Evolutionary conservation across 164 flowering plant species (phyloP).

Genomic region (Warburgia ugandensis): DNA sequence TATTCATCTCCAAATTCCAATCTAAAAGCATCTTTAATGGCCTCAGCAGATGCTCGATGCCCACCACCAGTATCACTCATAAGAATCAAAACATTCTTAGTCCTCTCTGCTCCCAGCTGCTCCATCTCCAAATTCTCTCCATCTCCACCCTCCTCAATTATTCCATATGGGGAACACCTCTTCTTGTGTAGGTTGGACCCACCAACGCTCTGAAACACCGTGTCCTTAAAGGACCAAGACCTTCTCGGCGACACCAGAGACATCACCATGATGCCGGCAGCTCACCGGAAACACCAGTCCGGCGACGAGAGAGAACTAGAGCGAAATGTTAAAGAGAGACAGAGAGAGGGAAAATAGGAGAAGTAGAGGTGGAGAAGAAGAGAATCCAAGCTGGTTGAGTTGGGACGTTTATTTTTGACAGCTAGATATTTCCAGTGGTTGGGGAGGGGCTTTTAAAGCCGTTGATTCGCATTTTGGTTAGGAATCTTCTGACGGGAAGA

Average conservation of each 20-base stretch:
- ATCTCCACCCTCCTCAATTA: slow-evolving; percentile 28
- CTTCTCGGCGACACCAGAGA: slow-evolving; percentile 47
- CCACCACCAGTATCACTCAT: slow-evolving; percentile 99
- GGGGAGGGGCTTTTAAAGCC: too few species aligned
- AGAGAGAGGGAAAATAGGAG: not conserved
- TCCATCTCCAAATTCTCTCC: slow-evolving; percentile 55
- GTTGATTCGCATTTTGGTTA: too few species aligned
- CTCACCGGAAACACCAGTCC: not conserved
- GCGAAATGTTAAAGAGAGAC: not conserved
- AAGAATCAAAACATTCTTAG: slow-evolving; percentile 80
- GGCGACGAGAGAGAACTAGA: not conserved
- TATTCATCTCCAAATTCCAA: slow-evolving; percentile 81
- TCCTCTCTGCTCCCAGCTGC: slow-evolving; percentile 85
- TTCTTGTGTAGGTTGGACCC: not conserved
- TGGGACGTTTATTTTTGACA: too few species aligned
- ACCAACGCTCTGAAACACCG: slow-evolving; percentile 16
- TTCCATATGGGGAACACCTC: not conserved
- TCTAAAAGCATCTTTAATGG: slow-evolving; percentile 79
- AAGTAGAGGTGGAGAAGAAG: not conserved
- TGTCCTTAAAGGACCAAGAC: slow-evolving; percentile 12
- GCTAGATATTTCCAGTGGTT: too few species aligned
- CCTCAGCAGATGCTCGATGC: slow-evolving; percentile 95
- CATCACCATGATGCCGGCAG: slow-evolving; percentile 33
- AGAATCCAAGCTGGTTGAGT: too few species aligned
- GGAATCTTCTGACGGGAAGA: too few species aligned